Evolutionary conservation across 164 flowering plant genomes (phyloP), one percentile per base, ranked within the genome.

Genomic region (Sedum album): DNA sequence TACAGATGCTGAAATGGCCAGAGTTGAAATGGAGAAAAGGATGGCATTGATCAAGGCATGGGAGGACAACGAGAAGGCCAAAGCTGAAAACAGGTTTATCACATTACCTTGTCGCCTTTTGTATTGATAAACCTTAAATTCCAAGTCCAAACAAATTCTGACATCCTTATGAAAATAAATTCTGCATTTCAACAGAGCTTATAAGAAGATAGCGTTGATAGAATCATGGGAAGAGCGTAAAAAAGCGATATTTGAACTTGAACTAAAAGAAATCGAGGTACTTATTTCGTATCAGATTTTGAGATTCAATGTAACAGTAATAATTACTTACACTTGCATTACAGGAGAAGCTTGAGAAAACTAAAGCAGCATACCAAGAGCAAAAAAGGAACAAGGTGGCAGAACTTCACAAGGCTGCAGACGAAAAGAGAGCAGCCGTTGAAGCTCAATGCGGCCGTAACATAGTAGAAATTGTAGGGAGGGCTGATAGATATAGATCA

Each of bases 1-100:
- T 26, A 11, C 62, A 57, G 62, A 57, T 28, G 14, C 31, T 1
- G 33, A 57, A 28, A 57, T 57, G 62, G 62, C 33, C 7, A 57
- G 17, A 23, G 33, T 57, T 17, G 62, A 28, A 13, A 57, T 28
- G 62, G 62, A 57, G 62, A 57, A 57, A 33, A 57, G 62, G 35
- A 57, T 57, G 62, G 62, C 62, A 13, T 20, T 57, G 31, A 57
- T 57, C 33, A 57, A 57, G 31, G 62, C 62, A 1, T 57, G 62
- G 62, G 62, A 57, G 31, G 62, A 57, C 33, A 57, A 57, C 23
- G 62, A 57, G 33, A 57, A 57, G 31, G 62, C 62, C 33, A 57
- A 17, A 28, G 62, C 62, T 0, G 62, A 57, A 57, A 57, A 57
- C 62, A 57, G 62, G 62, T 57, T 20, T 13, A 28, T 1, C 31